phyloP scores from a whole-genome alignment of 2,329 filamentous ascomycete genomes.

The Pseudogymnoascus sp. region DNA sequence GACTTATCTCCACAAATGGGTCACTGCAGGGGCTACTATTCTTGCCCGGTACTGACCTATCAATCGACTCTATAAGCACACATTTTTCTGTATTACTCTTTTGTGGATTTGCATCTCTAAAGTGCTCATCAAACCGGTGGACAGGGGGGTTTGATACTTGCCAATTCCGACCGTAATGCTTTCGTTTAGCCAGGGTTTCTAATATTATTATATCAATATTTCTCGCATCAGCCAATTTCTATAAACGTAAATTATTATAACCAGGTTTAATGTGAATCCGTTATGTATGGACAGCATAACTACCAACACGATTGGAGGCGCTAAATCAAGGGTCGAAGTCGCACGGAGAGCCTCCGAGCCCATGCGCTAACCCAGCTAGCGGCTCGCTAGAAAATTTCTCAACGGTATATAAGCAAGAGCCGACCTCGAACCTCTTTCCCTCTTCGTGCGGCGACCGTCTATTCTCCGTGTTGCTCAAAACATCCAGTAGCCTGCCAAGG shows the following conservation, averaged over 20 bases:
- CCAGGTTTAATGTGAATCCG: neutral
- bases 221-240: neutral
- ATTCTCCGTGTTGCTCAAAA: constrained; percentile 29
- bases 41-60: neutral
- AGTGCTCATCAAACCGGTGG: neutral
- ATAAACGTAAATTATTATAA: neutral
- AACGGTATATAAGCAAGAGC: neutral
- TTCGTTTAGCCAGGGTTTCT: neutral
- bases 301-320: neutral
- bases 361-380: neutral
- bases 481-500: constrained; percentile 19
- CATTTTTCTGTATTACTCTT: neutral
- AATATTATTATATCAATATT: constrained; percentile 2
- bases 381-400: constrained; percentile 5
- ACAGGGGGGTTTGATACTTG: neutral
- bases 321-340: neutral
- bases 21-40: neutral
- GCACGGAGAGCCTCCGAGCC: neutral
- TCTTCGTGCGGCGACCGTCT: constrained; percentile 28
- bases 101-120: neutral
- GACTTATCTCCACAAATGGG: neutral
- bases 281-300: neutral
- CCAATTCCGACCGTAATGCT: neutral
- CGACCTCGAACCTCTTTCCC: constrained; percentile 15
- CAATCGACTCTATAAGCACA: neutral